Evolutionary conservation across 2,329 filamentous ascomycete species (phyloP).

Genomic region (Peltaster fructicola): DNA sequence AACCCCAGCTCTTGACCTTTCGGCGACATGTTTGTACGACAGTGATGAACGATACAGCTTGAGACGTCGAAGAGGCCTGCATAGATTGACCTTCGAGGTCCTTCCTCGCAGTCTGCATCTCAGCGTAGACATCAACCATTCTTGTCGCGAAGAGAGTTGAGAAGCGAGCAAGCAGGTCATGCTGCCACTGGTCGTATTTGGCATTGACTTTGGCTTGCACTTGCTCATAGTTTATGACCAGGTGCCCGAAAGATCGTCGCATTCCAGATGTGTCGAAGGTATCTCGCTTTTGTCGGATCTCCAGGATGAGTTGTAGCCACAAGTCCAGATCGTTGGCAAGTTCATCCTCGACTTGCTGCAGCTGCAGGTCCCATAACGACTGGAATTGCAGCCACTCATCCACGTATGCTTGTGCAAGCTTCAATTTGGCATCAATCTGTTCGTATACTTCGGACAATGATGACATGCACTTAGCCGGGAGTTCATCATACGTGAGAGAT

Average conservation of each 20-base stretch:
- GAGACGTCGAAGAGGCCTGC: constrained; percentile 85
- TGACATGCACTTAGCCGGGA: constrained; percentile 68
- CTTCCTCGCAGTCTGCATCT: constrained; percentile 76
- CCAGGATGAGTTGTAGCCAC: constrained; percentile 91
- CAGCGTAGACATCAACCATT: constrained; percentile 81
- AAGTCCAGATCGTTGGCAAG: constrained; percentile 79
- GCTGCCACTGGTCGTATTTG: constrained; percentile 99
- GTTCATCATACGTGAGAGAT: constrained; percentile 60
- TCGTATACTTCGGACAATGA: constrained; percentile 65
- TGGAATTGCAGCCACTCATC: constrained; percentile 99
- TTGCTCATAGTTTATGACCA: constrained; percentile 94
- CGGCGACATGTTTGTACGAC: constrained; percentile 92
- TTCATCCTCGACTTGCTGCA: constrained; percentile 83
- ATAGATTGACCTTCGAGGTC: constrained; percentile 85
- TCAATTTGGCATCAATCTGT: constrained; percentile 66
- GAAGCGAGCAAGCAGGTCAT: constrained; percentile 90
- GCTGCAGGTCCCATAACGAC: constrained; percentile 92
- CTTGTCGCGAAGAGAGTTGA: constrained; percentile 72
- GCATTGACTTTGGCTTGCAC: constrained; percentile 97
- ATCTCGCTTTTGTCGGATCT: constrained; percentile 84
- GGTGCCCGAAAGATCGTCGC: constrained; percentile 78
- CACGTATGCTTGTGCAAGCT: constrained; percentile 66
- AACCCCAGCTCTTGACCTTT: constrained; percentile 84
- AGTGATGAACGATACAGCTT: constrained; percentile 96
- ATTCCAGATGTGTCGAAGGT: constrained; percentile 97